Evolutionary conservation across 495 filamentous ascomycete genomes (phyloP), one percentile per base, ranked within the genome.

Genomic region (Penicillium manginii): DNA sequence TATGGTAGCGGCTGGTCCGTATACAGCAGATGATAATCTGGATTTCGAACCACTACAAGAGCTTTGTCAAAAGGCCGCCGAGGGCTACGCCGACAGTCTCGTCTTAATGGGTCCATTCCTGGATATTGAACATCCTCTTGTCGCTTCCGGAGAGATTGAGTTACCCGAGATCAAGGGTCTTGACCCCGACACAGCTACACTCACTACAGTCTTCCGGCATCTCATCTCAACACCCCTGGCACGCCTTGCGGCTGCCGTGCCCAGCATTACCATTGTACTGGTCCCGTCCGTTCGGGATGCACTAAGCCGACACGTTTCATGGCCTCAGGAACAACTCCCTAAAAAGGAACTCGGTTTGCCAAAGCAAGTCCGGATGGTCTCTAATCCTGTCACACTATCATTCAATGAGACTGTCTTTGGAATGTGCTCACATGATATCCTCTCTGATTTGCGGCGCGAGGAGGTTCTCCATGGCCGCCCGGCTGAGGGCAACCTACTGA

Each of bases 81-180:
- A 90, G 52, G 83, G 79, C 35, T 87, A 83, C 58, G 87, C 89
- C 8, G 94, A 98, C 65, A 83, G 84, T n/a, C 71, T 98, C 31
- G 81, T 98, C 15, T 79, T 98, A 22, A 74, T 84, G 45, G 94
- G 94, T 0, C 94, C 94, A 2, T 96, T 98, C 69, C 79, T 98
- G 54, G 94, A 98, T 68, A 78, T 86, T 43, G 92, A 96, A 58
- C 94, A 98, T 65, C 93, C 94, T 4, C 76, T 94, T n/a, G 82
- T 98, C 50, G 87, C 89, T 53, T 83, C 87, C 2, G 94, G 94
- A 19, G 92, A 96, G 66, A 96, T 96, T 64, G 93, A 96, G 63
- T 82, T 97, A 22, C 92, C 91, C 4, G 84, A 91, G 4, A 83
- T 88, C 54, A 75, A 85, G n/a, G 73, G 78, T 14, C 73, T 85